Conservation (phyloP, 2,329 filamentous ascomycete genomes). For the Xenoacremonium recifei region DNA sequence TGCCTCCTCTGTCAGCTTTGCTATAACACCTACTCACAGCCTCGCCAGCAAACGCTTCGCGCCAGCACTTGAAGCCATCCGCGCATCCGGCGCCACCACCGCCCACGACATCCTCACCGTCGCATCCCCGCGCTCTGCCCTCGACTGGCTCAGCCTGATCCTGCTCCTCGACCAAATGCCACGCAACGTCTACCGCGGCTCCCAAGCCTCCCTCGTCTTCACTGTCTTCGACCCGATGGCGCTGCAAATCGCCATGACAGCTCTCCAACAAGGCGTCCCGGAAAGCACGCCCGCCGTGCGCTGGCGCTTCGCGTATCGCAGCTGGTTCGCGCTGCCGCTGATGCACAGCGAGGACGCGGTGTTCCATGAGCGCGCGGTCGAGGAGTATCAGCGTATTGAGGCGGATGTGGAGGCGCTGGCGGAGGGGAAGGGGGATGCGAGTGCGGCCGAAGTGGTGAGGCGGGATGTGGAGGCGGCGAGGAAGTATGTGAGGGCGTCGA, state of each 20-base stretch:
- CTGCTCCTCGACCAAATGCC: slow-evolving; percentile 63
- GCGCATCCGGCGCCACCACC: slow-evolving; percentile 22
- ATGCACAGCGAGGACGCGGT: slow-evolving; percentile 55
- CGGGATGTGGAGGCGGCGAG: slow-evolving; percentile 24
- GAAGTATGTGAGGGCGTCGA: slow-evolving; percentile 18
- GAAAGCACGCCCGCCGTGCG: slow-evolving; percentile 24
- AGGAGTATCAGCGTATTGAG: slow-evolving; percentile 30
- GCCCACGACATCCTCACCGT: slow-evolving; percentile 28
- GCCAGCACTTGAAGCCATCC: slow-evolving; percentile 34
- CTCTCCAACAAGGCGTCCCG: slow-evolving; percentile 34
- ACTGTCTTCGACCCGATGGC: slow-evolving; percentile 55
- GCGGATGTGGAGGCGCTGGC: slow-evolving; percentile 32
- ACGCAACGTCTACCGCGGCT: slow-evolving; percentile 58
- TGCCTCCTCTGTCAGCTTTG: neutral
- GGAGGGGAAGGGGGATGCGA: slow-evolving; percentile 16
- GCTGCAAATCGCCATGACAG: slow-evolving; percentile 37
- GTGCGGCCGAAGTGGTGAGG: slow-evolving; percentile 26
- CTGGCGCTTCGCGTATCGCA: slow-evolving; percentile 38
- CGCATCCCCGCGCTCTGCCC: slow-evolving; percentile 23
- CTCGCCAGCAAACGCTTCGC: slow-evolving; percentile 28
- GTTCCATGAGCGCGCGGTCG: slow-evolving; percentile 39
- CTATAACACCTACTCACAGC: accelerated
- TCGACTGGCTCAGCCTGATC: slow-evolving; percentile 48
- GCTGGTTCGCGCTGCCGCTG: slow-evolving; percentile 60
- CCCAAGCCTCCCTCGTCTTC: slow-evolving; percentile 45